phyloP scores from a whole-genome alignment of 208 protist genomes.

The Naegleria lovaniensis region DNA sequence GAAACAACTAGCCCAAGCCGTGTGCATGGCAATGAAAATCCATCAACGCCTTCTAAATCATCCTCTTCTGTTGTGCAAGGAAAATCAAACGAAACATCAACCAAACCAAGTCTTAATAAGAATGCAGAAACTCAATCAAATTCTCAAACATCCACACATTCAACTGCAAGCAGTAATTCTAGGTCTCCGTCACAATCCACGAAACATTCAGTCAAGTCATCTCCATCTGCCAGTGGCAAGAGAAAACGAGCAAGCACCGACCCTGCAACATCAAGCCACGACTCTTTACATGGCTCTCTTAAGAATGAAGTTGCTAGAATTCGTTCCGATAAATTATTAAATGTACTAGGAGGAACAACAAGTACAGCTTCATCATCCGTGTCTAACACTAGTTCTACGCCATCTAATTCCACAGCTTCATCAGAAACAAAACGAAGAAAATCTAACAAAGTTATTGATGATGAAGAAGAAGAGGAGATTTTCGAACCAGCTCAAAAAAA shows the following conservation, averaged over 20 bases:
- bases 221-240: neutral
- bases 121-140: too few species aligned
- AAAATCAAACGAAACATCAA: too few species aligned
- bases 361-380: neutral
- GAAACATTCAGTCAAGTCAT: neutral
- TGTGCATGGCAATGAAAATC: too few species aligned
- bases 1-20: too few species aligned
- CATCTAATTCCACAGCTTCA: neutral
- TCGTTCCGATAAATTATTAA: neutral
- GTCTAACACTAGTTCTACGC: neutral
- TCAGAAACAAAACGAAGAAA: neutral
- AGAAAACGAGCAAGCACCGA: neutral
- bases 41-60: too few species aligned
- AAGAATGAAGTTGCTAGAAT: neutral
- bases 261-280: neutral
- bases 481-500: neutral
- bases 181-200: too few species aligned
- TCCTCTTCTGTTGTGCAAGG: too few species aligned
- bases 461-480: neutral
- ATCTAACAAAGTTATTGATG: neutral
- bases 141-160: too few species aligned
- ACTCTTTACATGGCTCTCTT: neutral
- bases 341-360: neutral
- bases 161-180: too few species aligned
- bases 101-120: too few species aligned